These are phyloP conservation scores for Podosphaera xanthii DNA, from an alignment of 2,329 filamentous ascomycete species.

Conservation along the genomic window DNA sequence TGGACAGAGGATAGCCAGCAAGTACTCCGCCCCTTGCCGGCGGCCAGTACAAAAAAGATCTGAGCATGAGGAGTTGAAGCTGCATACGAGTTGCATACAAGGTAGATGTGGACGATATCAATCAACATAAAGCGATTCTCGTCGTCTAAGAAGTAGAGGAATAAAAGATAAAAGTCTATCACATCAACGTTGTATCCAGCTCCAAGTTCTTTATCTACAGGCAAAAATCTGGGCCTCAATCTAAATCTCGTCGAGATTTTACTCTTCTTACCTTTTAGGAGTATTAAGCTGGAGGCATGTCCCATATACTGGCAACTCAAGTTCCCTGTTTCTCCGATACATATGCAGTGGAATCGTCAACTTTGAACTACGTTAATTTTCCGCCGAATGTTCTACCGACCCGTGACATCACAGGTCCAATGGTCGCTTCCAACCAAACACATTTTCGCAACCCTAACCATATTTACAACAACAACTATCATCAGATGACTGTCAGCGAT, in stretches of 20 bases:
- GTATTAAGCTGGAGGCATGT: background rate
- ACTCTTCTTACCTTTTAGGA: background rate
- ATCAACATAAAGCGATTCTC: background rate
- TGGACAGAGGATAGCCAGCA: background rate
- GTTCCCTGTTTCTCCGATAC: background rate
- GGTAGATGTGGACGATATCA: background rate
- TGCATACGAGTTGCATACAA: background rate
- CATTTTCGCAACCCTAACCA: background rate
- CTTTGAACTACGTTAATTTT: background rate
- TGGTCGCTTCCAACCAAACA: background rate
- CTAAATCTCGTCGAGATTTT: background rate
- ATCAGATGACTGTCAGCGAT: conserved; percentile 12
- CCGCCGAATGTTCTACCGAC: background rate
- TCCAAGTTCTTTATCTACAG: background rate
- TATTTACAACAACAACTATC: background rate
- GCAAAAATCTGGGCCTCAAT: background rate
- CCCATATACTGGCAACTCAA: background rate
- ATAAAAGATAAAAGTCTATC: background rate
- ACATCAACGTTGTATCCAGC: background rate
- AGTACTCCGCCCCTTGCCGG: background rate
- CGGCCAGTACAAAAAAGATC: background rate
- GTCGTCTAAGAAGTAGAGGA: background rate
- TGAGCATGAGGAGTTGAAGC: background rate
- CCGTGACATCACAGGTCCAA: background rate
- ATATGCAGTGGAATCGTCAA: background rate